These are phyloP conservation scores for Elongisporangium senticosum DNA, from an alignment of 352 stramenopile genomes.

Conservation along the genomic window DNA sequence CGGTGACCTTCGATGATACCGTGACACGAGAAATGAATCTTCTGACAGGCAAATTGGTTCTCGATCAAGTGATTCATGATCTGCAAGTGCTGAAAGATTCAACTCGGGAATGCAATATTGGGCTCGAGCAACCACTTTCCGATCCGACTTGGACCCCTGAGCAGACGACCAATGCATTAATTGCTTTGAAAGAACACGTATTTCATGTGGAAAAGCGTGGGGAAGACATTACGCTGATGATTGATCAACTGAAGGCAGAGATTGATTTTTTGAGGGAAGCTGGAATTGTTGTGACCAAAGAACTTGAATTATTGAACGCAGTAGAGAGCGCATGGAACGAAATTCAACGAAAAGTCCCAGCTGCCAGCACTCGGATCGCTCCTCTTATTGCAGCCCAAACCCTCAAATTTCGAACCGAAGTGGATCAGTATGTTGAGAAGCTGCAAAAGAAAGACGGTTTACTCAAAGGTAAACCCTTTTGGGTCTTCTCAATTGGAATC, in stretches of 20 bases:
- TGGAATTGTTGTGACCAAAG: slow-evolving; percentile 44
- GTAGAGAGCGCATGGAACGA: slow-evolving; percentile 63
- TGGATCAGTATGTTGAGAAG: slow-evolving; percentile 78
- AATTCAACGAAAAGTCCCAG: slow-evolving; percentile 55
- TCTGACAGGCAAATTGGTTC: slow-evolving; percentile 74
- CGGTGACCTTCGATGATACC: slow-evolving; percentile 65
- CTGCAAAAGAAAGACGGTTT: slow-evolving; percentile 55
- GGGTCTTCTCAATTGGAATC: slow-evolving; percentile 45
- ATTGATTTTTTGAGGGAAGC: slow-evolving; percentile 62
- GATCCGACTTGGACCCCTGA: slow-evolving; percentile 53
- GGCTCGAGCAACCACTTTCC: slow-evolving; percentile 62
- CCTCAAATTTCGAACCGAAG: slow-evolving; percentile 63
- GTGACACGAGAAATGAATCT: slow-evolving; percentile 79
- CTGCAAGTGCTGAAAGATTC: slow-evolving; percentile 55
- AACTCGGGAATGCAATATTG: slow-evolving; percentile 61
- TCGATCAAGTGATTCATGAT: slow-evolving; percentile 66
- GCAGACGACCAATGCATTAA: slow-evolving; percentile 55
- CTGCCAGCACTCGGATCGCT: slow-evolving; percentile 57
- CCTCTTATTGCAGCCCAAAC: slow-evolving; percentile 56
- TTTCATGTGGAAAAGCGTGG: slow-evolving; percentile 75
- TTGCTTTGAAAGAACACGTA: slow-evolving; percentile 72
- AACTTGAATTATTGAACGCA: slow-evolving; percentile 41
- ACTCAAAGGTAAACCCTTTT: slow-evolving; percentile 57
- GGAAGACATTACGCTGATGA: slow-evolving; percentile 48
- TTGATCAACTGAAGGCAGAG: slow-evolving; percentile 62